Evolutionary conservation across 2,329 filamentous ascomycete species (phyloP).

Genomic region (Apiospora arundinis): DNA sequence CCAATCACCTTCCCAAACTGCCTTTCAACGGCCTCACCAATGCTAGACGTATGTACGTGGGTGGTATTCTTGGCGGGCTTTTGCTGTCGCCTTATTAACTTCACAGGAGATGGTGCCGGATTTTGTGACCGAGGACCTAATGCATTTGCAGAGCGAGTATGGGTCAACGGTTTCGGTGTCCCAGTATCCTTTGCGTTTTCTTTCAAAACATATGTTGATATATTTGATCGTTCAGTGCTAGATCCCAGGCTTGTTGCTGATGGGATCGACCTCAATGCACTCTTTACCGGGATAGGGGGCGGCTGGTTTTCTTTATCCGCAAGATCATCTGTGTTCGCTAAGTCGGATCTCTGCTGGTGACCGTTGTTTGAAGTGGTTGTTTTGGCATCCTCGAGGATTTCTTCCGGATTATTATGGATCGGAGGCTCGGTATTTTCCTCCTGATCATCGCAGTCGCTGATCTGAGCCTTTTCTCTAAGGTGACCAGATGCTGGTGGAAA

Average conservation of each 20-base stretch:
- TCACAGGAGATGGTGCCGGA: constrained; percentile 24
- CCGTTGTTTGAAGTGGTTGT: constrained; percentile 5
- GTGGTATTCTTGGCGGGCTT: constrained; percentile 23
- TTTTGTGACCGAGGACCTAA: constrained; percentile 26
- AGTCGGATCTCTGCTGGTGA: neutral
- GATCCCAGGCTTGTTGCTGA: constrained; percentile 27
- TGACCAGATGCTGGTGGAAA: constrained; percentile 44
- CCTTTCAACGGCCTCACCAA: constrained; percentile 28
- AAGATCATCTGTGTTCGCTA: constrained; percentile 9
- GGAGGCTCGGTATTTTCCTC: neutral
- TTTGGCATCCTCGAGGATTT: constrained; percentile 18
- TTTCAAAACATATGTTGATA: neutral
- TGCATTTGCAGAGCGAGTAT: constrained; percentile 29
- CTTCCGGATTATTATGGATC: neutral
- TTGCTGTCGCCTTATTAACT: constrained; percentile 28
- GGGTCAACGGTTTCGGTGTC: constrained; percentile 23
- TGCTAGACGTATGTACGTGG: constrained; percentile 28
- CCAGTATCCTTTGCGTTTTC: neutral
- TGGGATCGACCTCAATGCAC: constrained; percentile 26
- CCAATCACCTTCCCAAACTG: constrained; percentile 27
- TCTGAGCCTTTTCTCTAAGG: constrained; percentile 57
- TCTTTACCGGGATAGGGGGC: constrained; percentile 24
- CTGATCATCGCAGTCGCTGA: constrained; percentile 38
- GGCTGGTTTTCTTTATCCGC: constrained; percentile 28
- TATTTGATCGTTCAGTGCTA: constrained; percentile 12